Percentiles rank a stretch among this genome's conserved stretches.
Evolutionary conservation across 2,329 filamentous ascomycete genomes (phyloP).

Genomic region (Fusarium sp.): DNA sequence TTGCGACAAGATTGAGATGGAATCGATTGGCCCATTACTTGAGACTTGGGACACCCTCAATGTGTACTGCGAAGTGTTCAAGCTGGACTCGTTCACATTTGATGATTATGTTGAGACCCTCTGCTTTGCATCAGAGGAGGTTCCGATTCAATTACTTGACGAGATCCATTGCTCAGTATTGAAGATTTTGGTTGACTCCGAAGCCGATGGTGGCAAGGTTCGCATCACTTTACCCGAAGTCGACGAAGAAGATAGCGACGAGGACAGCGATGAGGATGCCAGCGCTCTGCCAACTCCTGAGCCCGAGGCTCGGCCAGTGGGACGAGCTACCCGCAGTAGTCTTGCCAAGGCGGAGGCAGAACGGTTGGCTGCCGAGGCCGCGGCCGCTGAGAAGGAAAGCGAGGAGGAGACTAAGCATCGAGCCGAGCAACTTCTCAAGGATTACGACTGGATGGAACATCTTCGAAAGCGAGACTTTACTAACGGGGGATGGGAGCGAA

Average conservation of each 20-base stretch:
- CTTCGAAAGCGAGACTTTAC: conserved; percentile 85
- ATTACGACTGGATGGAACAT: conserved; percentile 86
- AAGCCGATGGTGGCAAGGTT: conserved; percentile 79
- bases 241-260: conserved; percentile 74
- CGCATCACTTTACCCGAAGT: conserved; percentile 81
- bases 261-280: conserved; percentile 67
- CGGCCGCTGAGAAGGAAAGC: conserved; percentile 61
- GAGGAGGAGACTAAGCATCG: conserved; percentile 67
- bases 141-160: conserved; percentile 84
- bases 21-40: conserved; percentile 83
- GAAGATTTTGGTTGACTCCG: conserved; percentile 82
- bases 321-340: conserved; percentile 85
- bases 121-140: conserved; percentile 76
- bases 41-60: conserved; percentile 98
- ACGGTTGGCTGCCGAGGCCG: conserved; percentile 68
- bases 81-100: conserved; percentile 95
- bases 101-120: conserved; percentile 95
- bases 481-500: conserved; percentile 90
- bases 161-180: conserved; percentile 93
- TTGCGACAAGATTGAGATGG: conserved; percentile 72
- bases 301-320: conserved; percentile 71
- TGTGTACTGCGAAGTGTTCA: conserved; percentile 95
- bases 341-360: conserved; percentile 83
- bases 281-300: conserved; percentile 69
- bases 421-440: conserved; percentile 77